Base-by-base conservation (phyloP, 2,329 filamentous ascomycete species). In the Drechslerella coelobrocha region DNA sequence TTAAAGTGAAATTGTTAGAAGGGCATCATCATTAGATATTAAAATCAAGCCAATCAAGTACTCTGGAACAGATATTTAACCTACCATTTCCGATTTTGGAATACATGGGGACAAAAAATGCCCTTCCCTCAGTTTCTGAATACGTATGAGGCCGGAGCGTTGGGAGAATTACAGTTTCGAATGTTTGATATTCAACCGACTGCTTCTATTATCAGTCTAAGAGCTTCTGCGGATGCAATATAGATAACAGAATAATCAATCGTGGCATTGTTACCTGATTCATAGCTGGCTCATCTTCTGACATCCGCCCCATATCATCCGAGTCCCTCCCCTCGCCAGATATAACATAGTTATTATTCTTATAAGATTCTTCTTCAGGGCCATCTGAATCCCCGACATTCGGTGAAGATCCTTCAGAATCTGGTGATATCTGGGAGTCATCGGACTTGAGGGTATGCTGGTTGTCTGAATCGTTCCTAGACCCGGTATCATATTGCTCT, bases 261-360 rank as follows among this genome's bases (percentile, higher is more conserved):
- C 7, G n/a, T 23, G 24, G 19, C 2, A n/a, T 12, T 24, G 31
- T 17, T 43, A 63, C 66, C 59, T 71, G 59, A 14, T 48, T 59
- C 27, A 60, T 48, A 34, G 39, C 31, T n/a, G 39, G 29, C 41
- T 71, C 59, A 3, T 63, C 59, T 34, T 71, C 66, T 17, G 60
- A n/a, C n/a, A 71, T 56, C 24, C 53, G 59, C 6, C 62, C 59
- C 2, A 59, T 23, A 4, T 57, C 57, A 8, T 37, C 6, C 27
- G 47, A 59, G 19, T 69, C 63, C 52, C 63, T 47, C 4, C 54
- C 59, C 9, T 47, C 59, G 9, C 63, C 63, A 1, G 66, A 71
- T 12, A 71, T 71, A n/a, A 71, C 59, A 60, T 71, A 71, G 23
- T 71, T 71, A 19, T 53, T 71, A 24, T 71, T 63, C 26, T 63